Evolutionary conservation across 2,329 filamentous ascomycete species (phyloP).

Genomic region (Phaeophleospora eucalypticola): DNA sequence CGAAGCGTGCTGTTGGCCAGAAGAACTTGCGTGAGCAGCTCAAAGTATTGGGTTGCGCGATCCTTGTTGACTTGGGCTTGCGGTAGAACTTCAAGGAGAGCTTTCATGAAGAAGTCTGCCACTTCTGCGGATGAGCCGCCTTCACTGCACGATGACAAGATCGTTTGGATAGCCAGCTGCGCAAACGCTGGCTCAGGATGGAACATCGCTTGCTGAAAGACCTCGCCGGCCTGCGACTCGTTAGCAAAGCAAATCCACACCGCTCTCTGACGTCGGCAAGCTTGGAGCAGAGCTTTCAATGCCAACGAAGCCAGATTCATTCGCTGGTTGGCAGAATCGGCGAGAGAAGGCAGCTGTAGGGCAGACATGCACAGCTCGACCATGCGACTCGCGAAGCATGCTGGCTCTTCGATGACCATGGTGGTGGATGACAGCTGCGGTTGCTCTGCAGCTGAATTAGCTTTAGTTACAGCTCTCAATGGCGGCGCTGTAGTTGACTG

Average conservation of each 20-base stretch:
- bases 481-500: not conserved
- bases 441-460: slow-evolving; percentile 3
- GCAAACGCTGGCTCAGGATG: slow-evolving; percentile 15
- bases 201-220: slow-evolving; percentile 35
- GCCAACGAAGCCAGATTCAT: not conserved
- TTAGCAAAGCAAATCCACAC: slow-evolving; percentile 27
- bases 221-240: slow-evolving; percentile 28
- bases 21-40: slow-evolving; percentile 16
- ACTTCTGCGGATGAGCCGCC: slow-evolving; percentile 9
- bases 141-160: slow-evolving; percentile 26
- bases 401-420: slow-evolving; percentile 17
- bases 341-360: not conserved
- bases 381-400: slow-evolving; percentile 20
- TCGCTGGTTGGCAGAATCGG: not conserved
- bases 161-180: slow-evolving; percentile 9
- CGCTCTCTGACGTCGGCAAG: slow-evolving; percentile 22
- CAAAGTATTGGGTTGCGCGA: slow-evolving; percentile 21
- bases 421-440: not conserved
- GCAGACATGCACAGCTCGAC: slow-evolving; percentile 17
- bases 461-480: not conserved
- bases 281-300: slow-evolving; percentile 5
- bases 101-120: slow-evolving; percentile 21
- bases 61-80: slow-evolving; percentile 13
- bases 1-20: slow-evolving; percentile 11
- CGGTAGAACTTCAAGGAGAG: slow-evolving; percentile 19